phyloP scores from a whole-genome alignment of 257 asterid genomes.

The Marsdenia floribunda region DNA sequence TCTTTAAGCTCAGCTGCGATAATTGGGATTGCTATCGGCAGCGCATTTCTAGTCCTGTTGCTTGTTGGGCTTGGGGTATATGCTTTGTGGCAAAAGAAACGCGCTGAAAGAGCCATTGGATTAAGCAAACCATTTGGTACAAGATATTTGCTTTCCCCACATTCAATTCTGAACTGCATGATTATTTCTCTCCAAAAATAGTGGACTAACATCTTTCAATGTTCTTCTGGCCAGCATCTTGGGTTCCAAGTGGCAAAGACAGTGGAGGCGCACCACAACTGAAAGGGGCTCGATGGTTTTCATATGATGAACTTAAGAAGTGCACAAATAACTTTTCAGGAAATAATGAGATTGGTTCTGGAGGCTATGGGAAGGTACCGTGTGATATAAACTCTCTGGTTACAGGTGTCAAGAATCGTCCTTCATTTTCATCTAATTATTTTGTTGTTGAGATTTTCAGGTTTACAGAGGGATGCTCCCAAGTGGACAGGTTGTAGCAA shows the following conservation, averaged over 20 bases:
- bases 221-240: constrained; percentile 49
- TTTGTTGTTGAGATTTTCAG: constrained; percentile 29
- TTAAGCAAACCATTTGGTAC: constrained; percentile 84
- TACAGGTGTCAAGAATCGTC: background rate
- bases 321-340: constrained; percentile 68
- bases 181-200: background rate
- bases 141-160: background rate
- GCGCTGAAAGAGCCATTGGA: constrained; percentile 84
- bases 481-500: constrained; percentile 68
- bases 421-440: background rate
- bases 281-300: constrained; percentile 94
- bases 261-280: constrained; percentile 96
- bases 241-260: constrained; percentile 82
- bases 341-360: constrained; percentile 80
- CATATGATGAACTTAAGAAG: constrained; percentile 87
- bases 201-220: constrained; percentile 11
- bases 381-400: background rate
- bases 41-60: constrained; percentile 52
- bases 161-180: background rate
- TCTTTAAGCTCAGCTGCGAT: constrained; percentile 45
- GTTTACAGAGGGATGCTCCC: constrained; percentile 73
- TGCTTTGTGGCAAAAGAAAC: constrained; percentile 66
- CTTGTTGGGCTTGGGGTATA: constrained; percentile 60
- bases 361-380: constrained; percentile 92
- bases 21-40: constrained; percentile 66